Conservation (phyloP, 345 rosid species). For the Ailanthus altissimus region DNA sequence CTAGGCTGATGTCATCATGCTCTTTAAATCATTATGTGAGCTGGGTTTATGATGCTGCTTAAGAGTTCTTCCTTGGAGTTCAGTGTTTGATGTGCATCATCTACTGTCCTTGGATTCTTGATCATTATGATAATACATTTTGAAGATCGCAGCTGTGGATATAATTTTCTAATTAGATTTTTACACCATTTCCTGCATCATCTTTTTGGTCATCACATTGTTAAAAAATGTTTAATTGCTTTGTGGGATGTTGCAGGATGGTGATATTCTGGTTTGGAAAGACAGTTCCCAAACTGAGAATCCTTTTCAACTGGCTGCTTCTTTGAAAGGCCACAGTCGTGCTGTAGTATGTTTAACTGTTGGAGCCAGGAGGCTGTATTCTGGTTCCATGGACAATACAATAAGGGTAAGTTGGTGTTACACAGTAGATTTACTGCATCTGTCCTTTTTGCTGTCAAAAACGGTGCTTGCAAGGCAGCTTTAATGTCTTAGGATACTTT, state of each 20-base stretch:
- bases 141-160: neutral
- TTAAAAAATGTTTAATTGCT: neutral
- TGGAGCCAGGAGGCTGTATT: constrained; percentile 18
- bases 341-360: constrained; percentile 11
- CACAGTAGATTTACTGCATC: neutral
- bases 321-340: constrained; percentile 5
- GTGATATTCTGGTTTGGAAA: constrained; percentile 11
- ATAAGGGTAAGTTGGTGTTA: constrained; percentile 4
- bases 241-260: constrained; percentile 8
- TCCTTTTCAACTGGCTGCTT: constrained; percentile 13
- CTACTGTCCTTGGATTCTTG: neutral
- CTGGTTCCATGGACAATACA: constrained; percentile 15
- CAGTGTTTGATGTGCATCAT: neutral
- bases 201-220: neutral
- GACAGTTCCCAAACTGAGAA: neutral
- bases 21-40: neutral
- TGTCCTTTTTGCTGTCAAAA: neutral
- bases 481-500: neutral
- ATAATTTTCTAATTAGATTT: neutral
- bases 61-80: neutral
- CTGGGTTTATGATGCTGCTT: neutral
- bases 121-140: neutral
- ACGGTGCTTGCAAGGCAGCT: neutral
- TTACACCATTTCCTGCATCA: neutral
- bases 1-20: neutral